Evolutionary conservation across 345 rosid genomes (phyloP).

Genomic region (Gossypium sturtianum): DNA sequence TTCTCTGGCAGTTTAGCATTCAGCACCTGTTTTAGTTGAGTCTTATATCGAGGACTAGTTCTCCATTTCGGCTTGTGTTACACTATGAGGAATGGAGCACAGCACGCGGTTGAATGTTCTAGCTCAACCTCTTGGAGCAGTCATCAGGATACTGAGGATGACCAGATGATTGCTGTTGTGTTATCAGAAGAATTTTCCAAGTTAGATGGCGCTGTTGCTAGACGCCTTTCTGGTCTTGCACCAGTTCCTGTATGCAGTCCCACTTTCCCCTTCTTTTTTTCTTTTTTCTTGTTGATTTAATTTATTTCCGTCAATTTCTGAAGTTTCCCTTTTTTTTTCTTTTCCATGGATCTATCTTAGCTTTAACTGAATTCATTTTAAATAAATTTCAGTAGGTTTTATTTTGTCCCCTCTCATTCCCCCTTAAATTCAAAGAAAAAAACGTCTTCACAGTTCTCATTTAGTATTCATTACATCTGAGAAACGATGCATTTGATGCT

Average conservation of each 20-base stretch:
- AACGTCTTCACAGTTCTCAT: not conserved
- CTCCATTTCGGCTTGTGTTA: not conserved
- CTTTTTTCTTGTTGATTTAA: not conserved
- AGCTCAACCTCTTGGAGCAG: conserved; percentile 82
- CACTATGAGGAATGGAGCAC: conserved; percentile 35
- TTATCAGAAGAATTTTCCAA: conserved; percentile 75
- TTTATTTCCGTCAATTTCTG: not conserved
- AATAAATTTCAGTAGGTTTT: not conserved
- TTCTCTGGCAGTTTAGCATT: not conserved
- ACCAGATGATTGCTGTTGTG: conserved; percentile 74
- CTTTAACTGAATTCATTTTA: not conserved
- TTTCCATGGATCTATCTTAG: not conserved
- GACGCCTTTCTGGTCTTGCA: conserved; percentile 70
- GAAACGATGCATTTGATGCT: not conserved
- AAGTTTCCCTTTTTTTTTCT: not conserved
- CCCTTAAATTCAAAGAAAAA: not conserved
- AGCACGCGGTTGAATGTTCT: conserved; percentile 57
- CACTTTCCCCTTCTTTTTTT: not conserved
- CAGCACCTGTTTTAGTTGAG: not conserved
- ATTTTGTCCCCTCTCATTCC: not conserved
- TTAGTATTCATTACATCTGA: not conserved
- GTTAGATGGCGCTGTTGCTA: conserved; percentile 69
- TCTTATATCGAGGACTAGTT: not conserved
- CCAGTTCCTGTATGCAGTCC: conserved; percentile 57
- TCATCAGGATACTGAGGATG: conserved; percentile 69